Evolutionary conservation across 176 grass and related monocot species (phyloP).

Genomic region (Aegilops umbellulata): DNA sequence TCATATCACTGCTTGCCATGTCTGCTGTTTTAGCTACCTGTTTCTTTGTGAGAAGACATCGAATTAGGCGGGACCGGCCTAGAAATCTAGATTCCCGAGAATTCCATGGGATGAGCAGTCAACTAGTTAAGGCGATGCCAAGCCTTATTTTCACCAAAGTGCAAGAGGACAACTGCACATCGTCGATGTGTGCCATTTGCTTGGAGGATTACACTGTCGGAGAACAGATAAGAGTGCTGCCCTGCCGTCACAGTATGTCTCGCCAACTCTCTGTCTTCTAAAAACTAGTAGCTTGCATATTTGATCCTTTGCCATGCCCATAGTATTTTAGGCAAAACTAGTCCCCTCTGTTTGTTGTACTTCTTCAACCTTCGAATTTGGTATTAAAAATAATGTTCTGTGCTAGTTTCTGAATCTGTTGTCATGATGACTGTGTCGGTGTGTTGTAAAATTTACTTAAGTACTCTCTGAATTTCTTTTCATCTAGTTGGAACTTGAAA

Average conservation of each 20-base stretch:
- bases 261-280: neutral
- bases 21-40: constrained; percentile 10
- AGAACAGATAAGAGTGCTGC: too few species aligned
- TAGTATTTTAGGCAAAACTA: neutral
- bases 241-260: constrained; percentile 4
- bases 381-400: neutral
- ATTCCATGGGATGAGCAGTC: too few species aligned
- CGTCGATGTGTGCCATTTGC: too few species aligned
- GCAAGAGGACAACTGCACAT: too few species aligned
- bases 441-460: neutral
- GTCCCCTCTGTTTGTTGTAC: neutral
- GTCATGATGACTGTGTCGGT: neutral
- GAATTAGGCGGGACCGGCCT: too few species aligned
- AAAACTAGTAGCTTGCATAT: neutral
- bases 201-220: too few species aligned
- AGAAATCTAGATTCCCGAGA: too few species aligned
- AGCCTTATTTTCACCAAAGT: too few species aligned
- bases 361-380: neutral
- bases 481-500: neutral
- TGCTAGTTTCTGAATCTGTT: neutral
- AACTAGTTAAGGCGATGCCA: too few species aligned
- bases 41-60: too few species aligned
- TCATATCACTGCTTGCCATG: constrained; percentile 88
- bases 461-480: neutral
- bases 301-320: neutral